These are phyloP conservation scores for Fusarium continuum DNA, from an alignment of 2,329 filamentous ascomycete species.

Conservation along the genomic window DNA sequence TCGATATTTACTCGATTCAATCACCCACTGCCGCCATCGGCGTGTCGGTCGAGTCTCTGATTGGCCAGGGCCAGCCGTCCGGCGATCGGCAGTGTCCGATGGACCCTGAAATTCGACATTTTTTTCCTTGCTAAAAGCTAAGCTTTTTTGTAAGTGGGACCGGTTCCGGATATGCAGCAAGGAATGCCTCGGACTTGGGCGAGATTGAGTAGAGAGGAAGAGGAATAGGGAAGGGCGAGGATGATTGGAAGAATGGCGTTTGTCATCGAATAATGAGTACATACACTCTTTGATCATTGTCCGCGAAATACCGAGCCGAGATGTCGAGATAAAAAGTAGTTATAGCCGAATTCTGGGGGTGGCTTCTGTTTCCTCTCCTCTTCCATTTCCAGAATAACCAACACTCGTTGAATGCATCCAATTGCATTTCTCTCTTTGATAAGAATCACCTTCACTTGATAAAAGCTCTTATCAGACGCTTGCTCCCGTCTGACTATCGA, in stretches of 20 bases:
- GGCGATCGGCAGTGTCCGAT: constrained; percentile 41
- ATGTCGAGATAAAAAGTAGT: constrained; percentile 23
- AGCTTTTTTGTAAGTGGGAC: constrained; percentile 31
- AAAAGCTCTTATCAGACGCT: constrained; percentile 20
- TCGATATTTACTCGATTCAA: constrained; percentile 59
- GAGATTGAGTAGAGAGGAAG: neutral
- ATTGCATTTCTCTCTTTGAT: neutral
- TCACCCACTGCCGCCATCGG: constrained; percentile 43
- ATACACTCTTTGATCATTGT: neutral
- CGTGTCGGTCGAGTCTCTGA: constrained; percentile 23
- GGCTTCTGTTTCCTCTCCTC: neutral
- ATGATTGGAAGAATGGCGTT: constrained; percentile 22
- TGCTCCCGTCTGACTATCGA: neutral
- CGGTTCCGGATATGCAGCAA: constrained; percentile 18
- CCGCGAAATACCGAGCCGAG: constrained; percentile 20
- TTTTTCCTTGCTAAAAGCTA: constrained; percentile 8
- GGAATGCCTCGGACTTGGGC: neutral
- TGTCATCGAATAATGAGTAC: constrained; percentile 30
- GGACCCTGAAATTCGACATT: constrained; percentile 25
- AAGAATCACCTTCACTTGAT: constrained; percentile 18
- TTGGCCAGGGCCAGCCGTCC: constrained; percentile 28
- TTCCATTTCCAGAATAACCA: neutral
- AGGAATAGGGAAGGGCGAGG: neutral
- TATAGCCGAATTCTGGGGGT: constrained; percentile 23
- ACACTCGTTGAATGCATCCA: constrained; percentile 16